A percentile compares a stretch with the other conserved stretches of the same genome.
Evolutionary conservation across 495 filamentous ascomycete species (phyloP).

Genomic region (Penicillium macrosclerotiorum): DNA sequence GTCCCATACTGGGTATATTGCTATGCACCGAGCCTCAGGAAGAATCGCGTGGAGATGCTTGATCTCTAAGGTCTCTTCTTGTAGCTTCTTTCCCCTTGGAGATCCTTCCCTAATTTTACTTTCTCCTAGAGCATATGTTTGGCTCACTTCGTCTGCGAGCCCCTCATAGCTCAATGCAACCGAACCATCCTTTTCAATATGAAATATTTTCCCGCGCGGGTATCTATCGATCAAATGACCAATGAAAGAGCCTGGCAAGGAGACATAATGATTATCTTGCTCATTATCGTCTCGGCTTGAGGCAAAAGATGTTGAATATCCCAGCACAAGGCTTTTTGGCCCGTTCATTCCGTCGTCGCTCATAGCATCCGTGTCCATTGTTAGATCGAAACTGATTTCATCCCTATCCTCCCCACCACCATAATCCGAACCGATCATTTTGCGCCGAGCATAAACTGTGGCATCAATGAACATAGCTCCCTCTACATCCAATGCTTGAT

Average conservation of each 20-base stretch:
- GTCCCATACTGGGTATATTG: slow-evolving; percentile 57
- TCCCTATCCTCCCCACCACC: neutral
- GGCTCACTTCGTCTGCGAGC: slow-evolving; percentile 16
- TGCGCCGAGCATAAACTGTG: slow-evolving; percentile 21
- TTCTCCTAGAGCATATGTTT: neutral
- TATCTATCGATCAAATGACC: slow-evolving; percentile 49
- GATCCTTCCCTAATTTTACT: slow-evolving; percentile 3
- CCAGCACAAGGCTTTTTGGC: slow-evolving; percentile 21
- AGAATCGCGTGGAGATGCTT: slow-evolving; percentile 24
- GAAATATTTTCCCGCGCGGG: slow-evolving; percentile 57
- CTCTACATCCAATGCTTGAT: slow-evolving; percentile 27
- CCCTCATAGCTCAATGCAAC: slow-evolving; percentile 31
- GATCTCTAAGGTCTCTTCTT: slow-evolving; percentile 28
- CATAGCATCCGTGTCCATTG: neutral
- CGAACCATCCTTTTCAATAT: slow-evolving; percentile 45
- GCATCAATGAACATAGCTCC: slow-evolving; percentile 27
- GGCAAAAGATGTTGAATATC: slow-evolving; percentile 18
- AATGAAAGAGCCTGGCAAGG: slow-evolving; percentile 38
- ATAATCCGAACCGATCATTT: slow-evolving; percentile 15
- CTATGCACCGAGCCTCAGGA: slow-evolving; percentile 24
- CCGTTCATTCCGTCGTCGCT: slow-evolving; percentile 4
- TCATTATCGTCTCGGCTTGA: slow-evolving; percentile 8
- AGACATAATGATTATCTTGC: slow-evolving; percentile 22
- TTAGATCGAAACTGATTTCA: neutral
- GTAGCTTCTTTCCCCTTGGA: slow-evolving; percentile 10